Evolutionary conservation across 495 filamentous ascomycete genomes (phyloP).

Genomic region (Trichoderma erinaceum): DNA sequence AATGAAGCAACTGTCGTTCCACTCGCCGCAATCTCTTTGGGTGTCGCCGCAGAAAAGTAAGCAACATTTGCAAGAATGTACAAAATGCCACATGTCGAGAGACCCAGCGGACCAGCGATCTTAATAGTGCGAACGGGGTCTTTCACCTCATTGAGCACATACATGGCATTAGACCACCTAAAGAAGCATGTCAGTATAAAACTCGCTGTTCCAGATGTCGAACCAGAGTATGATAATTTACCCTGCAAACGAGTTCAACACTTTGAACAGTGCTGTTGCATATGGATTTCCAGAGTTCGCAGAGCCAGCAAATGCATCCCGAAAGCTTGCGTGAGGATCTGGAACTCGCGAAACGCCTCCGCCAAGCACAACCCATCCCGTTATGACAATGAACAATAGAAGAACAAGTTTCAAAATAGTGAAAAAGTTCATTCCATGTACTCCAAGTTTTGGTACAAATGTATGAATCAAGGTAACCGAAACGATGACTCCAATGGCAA

Average conservation of each 20-base stretch:
- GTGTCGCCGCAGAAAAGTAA: constrained; percentile 46
- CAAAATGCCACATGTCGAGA: constrained; percentile 45
- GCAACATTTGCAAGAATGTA: constrained; percentile 57
- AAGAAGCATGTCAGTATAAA: not conserved
- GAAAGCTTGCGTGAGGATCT: constrained; percentile 53
- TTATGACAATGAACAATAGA: constrained; percentile 52
- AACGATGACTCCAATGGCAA: constrained; percentile 34
- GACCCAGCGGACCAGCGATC: constrained; percentile 46
- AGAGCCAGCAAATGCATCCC: constrained; percentile 49
- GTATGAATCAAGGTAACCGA: constrained; percentile 47
- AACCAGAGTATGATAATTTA: constrained; percentile 27
- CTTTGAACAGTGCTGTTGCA: constrained; percentile 54
- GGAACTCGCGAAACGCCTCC: constrained; percentile 48
- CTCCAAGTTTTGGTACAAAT: constrained; percentile 46
- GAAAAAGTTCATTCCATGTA: constrained; percentile 36
- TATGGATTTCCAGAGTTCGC: constrained; percentile 47
- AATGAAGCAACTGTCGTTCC: constrained; percentile 22
- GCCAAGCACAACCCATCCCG: constrained; percentile 55
- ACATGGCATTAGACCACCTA: constrained; percentile 49
- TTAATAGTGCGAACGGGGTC: constrained; percentile 40
- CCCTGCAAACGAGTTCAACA: constrained; percentile 59
- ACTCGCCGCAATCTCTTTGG: constrained; percentile 19
- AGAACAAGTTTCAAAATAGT: constrained; percentile 52
- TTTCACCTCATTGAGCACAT: constrained; percentile 60
- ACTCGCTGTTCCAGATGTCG: not conserved